phyloP scores from a whole-genome alignment of 257 asterid genomes.

The Penstemon newberryi region DNA sequence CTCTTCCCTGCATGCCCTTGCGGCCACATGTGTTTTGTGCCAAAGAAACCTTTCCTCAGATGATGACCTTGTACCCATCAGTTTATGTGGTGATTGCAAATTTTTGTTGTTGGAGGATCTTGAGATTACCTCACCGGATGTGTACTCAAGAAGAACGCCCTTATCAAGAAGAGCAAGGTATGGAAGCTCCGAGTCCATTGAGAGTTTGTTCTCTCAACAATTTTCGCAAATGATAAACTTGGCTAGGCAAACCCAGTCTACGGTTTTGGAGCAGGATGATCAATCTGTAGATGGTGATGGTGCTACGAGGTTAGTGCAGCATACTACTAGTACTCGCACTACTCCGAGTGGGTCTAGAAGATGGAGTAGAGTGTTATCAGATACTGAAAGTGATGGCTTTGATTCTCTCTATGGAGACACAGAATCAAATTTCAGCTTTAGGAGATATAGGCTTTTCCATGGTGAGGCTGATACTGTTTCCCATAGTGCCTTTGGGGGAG shows the following conservation, averaged over 20 bases:
- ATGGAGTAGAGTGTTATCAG: slow-evolving; percentile 68
- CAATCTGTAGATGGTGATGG: slow-evolving; percentile 50
- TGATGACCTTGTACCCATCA: slow-evolving; percentile 43
- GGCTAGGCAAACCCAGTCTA: slow-evolving; percentile 55
- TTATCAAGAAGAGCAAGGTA: slow-evolving; percentile 46
- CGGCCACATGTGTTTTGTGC: slow-evolving; percentile 61
- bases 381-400: slow-evolving; percentile 75
- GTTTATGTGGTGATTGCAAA: slow-evolving; percentile 76
- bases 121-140: slow-evolving; percentile 53
- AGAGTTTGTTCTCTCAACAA: slow-evolving; percentile 62
- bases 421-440: slow-evolving; percentile 68
- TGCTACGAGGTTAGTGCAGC: slow-evolving; percentile 39
- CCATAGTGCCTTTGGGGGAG: slow-evolving; percentile 60
- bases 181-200: slow-evolving; percentile 61
- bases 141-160: slow-evolving; percentile 36
- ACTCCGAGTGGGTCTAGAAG: slow-evolving; percentile 72
- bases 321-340: slow-evolving; percentile 41
- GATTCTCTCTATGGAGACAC: slow-evolving; percentile 75
- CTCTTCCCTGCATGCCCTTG: slow-evolving; percentile 18
- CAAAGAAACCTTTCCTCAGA: slow-evolving; percentile 44
- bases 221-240: slow-evolving; percentile 48
- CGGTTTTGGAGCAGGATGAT: slow-evolving; percentile 43
- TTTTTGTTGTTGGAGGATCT: slow-evolving; percentile 72
- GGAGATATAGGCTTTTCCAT: slow-evolving; percentile 56
- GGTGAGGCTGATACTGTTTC: slow-evolving; percentile 65